Percentiles rank a stretch among this genome's conserved stretches.
Evolutionary conservation across 164 flowering plant genomes (phyloP).

Genomic region (Stephania yunnanensis): DNA sequence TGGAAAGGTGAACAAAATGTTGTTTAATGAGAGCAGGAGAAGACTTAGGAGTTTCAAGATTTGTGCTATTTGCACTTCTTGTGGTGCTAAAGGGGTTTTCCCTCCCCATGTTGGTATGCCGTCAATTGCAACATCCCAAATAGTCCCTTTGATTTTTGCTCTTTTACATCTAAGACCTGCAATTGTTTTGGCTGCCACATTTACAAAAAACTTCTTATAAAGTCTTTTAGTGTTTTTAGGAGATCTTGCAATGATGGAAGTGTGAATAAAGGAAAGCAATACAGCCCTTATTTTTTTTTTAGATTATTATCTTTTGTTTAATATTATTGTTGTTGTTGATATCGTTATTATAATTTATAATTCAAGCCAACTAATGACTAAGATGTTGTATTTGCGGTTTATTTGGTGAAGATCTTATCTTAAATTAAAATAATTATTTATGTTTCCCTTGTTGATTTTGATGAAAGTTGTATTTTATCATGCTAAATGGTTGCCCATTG

Average conservation of each 20-base stretch:
- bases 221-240: neutral
- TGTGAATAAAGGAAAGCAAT: slow-evolving; percentile 32
- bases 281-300: slow-evolving; percentile 29
- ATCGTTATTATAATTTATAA: neutral
- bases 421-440: neutral
- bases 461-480: neutral
- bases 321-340: neutral
- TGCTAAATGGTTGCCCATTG: neutral
- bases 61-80: too few relatives aligned
- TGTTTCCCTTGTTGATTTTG: neutral
- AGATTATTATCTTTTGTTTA: neutral
- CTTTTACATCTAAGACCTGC: slow-evolving; percentile 56
- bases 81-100: slow-evolving; percentile 81
- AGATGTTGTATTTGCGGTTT: neutral
- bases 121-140: slow-evolving; percentile 94
- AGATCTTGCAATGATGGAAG: slow-evolving; percentile 24
- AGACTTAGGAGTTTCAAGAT: too few relatives aligned
- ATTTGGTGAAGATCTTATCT: neutral
- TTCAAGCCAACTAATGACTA: neutral
- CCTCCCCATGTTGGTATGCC: slow-evolving; percentile 90
- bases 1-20: too few relatives aligned
- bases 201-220: slow-evolving; percentile 14
- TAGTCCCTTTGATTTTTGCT: slow-evolving; percentile 88
- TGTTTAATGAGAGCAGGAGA: too few relatives aligned
- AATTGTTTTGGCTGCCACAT: slow-evolving; percentile 52